Evolutionary conservation across 768 basidiomycete genomes (phyloP), one percentile per base, ranked within the genome.

Genomic region (Mycena belliarum): DNA sequence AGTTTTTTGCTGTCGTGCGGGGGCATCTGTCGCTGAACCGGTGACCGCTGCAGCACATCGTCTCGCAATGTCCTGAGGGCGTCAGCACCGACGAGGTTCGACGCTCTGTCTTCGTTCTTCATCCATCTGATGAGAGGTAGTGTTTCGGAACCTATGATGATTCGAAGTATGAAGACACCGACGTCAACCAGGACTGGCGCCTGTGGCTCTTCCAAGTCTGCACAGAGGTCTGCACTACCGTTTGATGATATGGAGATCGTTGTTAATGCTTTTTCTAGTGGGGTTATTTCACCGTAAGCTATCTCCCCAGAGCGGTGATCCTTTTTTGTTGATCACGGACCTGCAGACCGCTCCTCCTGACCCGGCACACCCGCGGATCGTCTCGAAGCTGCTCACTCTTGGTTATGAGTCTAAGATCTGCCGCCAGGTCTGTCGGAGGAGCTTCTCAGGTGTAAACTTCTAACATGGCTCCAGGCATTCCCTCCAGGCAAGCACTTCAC

Each of bases 201-300:
- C 73, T 88, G 14, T 98, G 95, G 95, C 63, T 78, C 6, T 96
- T 93, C 80, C 95, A 93, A 73, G 91, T 93, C 50, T 95, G 93
- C 76, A 94, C 92, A 0, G 62, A 63, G 58, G 62, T 63, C 46
- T 52, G 21, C 8, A 10, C 4, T 21, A 11, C 16, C 16, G 11
- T 21, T 14, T 33, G 10, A 15, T 29, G 12, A 6, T 29, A 21
- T 35, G 5, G 47, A 28, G 10, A 50, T 8, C 20, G 43, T 49
- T 18, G 52, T 35, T 11, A 15, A 28, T 29, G 10, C 20, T 33
- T 38, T 6, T 40, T 42, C 10, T 84, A 96, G 66, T 98, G 96
- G 96, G 96, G 95, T 2, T 99, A 93, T 72, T 95, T 96, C 70
- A 86, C 80, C 28, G 92, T 90, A 64, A 32, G 83, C 68, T 23